Base-by-base conservation (phyloP, 345 rosid genomes). In the Brassica carinata region DNA sequence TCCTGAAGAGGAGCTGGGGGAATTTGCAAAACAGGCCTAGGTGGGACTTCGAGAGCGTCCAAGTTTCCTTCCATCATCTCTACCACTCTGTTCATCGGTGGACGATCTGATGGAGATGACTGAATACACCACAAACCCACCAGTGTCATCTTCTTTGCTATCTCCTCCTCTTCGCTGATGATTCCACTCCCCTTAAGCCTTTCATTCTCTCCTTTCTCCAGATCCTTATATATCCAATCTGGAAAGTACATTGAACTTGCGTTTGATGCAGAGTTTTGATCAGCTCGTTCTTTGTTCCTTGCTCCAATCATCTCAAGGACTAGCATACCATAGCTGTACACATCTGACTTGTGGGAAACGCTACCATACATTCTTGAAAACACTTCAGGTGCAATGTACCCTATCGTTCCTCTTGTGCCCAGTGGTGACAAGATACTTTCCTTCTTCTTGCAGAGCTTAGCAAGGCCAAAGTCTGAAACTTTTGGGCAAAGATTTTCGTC, bases 391-490 rank as follows among this genome's bases (percentile, higher is more conserved):
- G 91, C 91, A 57, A 86, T 87, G 64, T 89, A 89, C 1, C 48
- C 48, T 40, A 40, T 40, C 48, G 48, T 40, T 40, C 48, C 48
- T 10, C 48, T 40, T 10, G 48, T 69, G 0, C 68, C 80, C 1
- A 78, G 69, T 63, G 81, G 43, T 0, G 92, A 82, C 5, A 87
- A 53, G 6, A 78, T 43, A 26, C 86, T 86, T 7, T 81, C 86
- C 33, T 72, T 75, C 30, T 48, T 81, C 38, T 78, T 59, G 45
- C 87, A 84, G 11, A 81, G 77, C 64, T 87, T 86, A 6, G 92
- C 85, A 5, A 89, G 92, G 0, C 92, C 88, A 2, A 89, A 89
- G 66, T 89, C 92, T 0, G 87, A 82, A 5, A 87, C 83, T 23
- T 87, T 87, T 0, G 90, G 89, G 8, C 10, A 30, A 10, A 87